phyloP scores from a whole-genome alignment of 2,329 filamentous ascomycete species.

The Calycina herbarum region DNA sequence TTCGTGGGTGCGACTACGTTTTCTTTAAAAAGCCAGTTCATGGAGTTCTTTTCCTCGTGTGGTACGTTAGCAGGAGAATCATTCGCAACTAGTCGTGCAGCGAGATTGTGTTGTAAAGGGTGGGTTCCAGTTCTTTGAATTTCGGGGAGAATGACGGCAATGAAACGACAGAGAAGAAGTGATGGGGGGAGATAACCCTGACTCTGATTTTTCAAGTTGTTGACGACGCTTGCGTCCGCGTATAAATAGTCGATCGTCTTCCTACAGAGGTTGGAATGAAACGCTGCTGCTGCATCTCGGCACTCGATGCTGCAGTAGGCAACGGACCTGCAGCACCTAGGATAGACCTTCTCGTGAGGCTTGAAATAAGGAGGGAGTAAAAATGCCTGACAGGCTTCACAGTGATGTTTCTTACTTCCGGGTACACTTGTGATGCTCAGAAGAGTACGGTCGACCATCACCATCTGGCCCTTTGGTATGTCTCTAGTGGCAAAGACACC shows the following conservation, averaged over 20 bases:
- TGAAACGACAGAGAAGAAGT: slow-evolving; percentile 27
- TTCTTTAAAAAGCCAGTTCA: slow-evolving; percentile 28
- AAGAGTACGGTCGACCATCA: slow-evolving; percentile 29
- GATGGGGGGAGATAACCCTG: slow-evolving; percentile 21
- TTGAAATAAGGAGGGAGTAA: slow-evolving; percentile 21
- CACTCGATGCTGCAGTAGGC: slow-evolving; percentile 32
- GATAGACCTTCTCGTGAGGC: slow-evolving; percentile 6
- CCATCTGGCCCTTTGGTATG: slow-evolving; percentile 27
- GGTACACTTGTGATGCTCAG: slow-evolving; percentile 21
- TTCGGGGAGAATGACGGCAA: slow-evolving; percentile 28
- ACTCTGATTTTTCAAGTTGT: not conserved
- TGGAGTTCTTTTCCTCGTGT: slow-evolving; percentile 11
- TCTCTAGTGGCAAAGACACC: slow-evolving; percentile 32
- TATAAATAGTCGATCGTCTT: slow-evolving; percentile 31
- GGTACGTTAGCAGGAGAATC: slow-evolving; percentile 19
- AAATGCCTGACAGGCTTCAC: slow-evolving; percentile 32
- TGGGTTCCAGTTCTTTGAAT: slow-evolving; percentile 11
- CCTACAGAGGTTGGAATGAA: slow-evolving; percentile 31
- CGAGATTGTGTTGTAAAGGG: slow-evolving; percentile 29
- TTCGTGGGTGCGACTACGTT: slow-evolving; percentile 28
- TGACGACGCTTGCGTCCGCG: not conserved
- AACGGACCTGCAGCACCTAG: slow-evolving; percentile 27
- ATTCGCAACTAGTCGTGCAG: slow-evolving; percentile 31
- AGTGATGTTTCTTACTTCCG: slow-evolving; percentile 21
- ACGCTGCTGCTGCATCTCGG: slow-evolving; percentile 21